Conservation (phyloP, 2,329 filamentous ascomycete genomes). For the Penicillium capsulatum region DNA sequence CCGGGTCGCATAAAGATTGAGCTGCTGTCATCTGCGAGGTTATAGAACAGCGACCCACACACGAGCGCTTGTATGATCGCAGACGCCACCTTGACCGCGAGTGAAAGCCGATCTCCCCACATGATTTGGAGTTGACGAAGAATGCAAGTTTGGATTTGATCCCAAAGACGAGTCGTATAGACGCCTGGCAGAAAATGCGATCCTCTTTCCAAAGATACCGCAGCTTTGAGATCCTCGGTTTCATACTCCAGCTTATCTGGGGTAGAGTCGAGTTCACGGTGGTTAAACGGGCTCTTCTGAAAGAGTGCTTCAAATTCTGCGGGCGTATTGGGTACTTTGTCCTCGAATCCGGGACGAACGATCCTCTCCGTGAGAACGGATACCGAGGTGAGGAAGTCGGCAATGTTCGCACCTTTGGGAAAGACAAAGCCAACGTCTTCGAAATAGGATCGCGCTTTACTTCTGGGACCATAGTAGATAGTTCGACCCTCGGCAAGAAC, state of each 20-base stretch:
- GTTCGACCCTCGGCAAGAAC: slow-evolving; percentile 62
- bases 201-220: slow-evolving; percentile 30
- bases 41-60: slow-evolving; percentile 50
- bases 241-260: slow-evolving; percentile 30
- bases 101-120: slow-evolving; percentile 49
- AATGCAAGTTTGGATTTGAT: slow-evolving; percentile 48
- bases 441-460: slow-evolving; percentile 58
- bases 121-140: slow-evolving; percentile 46
- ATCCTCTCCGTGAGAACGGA: slow-evolving; percentile 52
- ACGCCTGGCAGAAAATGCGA: slow-evolving; percentile 31
- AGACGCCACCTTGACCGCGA: slow-evolving; percentile 46
- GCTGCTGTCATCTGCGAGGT: slow-evolving; percentile 47
- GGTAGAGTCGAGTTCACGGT: slow-evolving; percentile 49
- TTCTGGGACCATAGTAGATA: slow-evolving; percentile 59
- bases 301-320: slow-evolving; percentile 49
- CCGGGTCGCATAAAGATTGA: slow-evolving; percentile 57
- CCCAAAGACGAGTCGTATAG: slow-evolving; percentile 30
- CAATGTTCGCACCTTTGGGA: slow-evolving; percentile 58
- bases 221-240: slow-evolving; percentile 27
- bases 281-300: slow-evolving; percentile 48
- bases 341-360: slow-evolving; percentile 33
- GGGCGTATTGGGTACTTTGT: slow-evolving; percentile 32
- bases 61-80: slow-evolving; percentile 40
- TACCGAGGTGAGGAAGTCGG: slow-evolving; percentile 62
- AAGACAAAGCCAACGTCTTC: slow-evolving; percentile 61